Percentiles rank a stretch among this genome's conserved stretches.
These are phyloP conservation scores for Xerophyta viscosa DNA, from an alignment of 106 monocot species.

Conservation along the genomic window DNA sequence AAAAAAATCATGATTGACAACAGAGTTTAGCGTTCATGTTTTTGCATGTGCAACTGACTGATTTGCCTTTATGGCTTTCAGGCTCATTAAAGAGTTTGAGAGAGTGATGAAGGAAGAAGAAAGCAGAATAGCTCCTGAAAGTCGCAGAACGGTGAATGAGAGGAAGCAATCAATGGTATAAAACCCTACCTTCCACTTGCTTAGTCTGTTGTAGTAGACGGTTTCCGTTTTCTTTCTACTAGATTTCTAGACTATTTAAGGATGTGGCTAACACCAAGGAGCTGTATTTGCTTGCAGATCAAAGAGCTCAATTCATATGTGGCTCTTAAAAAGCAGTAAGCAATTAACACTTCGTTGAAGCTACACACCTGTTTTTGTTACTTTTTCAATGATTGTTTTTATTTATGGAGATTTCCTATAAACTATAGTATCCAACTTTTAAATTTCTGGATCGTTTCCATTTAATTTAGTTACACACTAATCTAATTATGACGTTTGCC, in stretches of 20 bases:
- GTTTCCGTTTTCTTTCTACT: too few species aligned
- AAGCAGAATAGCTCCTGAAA: slow-evolving; percentile 9
- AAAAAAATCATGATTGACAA: too few species aligned
- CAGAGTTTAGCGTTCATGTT: too few species aligned
- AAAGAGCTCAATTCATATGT: slow-evolving; percentile 17
- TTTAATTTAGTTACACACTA: too few species aligned
- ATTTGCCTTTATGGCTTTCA: slow-evolving; percentile 5
- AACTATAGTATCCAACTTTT: too few species aligned
- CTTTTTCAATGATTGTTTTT: not conserved
- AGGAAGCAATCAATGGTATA: slow-evolving; percentile 9
- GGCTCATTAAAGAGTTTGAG: slow-evolving; percentile 20
- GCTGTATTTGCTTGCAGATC: slow-evolving; percentile 8
- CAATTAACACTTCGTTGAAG: not conserved
- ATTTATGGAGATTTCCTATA: too few species aligned
- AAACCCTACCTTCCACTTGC: not conserved
- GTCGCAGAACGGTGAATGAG: slow-evolving; percentile 5
- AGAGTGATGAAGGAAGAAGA: slow-evolving; percentile 11
- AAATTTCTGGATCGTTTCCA: too few species aligned
- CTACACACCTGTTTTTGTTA: not conserved
- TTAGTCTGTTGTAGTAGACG: too few species aligned
- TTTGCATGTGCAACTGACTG: too few species aligned
- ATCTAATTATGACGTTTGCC: too few species aligned
- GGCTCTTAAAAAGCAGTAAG: slow-evolving; percentile 17
- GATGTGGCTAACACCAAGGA: too few species aligned
- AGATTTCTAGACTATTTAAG: too few species aligned